Percentiles rank a stretch among this genome's conserved stretches.
Conservation (phyloP, 768 basidiomycete species). For the Pleurotus citrinopileatus region DNA sequence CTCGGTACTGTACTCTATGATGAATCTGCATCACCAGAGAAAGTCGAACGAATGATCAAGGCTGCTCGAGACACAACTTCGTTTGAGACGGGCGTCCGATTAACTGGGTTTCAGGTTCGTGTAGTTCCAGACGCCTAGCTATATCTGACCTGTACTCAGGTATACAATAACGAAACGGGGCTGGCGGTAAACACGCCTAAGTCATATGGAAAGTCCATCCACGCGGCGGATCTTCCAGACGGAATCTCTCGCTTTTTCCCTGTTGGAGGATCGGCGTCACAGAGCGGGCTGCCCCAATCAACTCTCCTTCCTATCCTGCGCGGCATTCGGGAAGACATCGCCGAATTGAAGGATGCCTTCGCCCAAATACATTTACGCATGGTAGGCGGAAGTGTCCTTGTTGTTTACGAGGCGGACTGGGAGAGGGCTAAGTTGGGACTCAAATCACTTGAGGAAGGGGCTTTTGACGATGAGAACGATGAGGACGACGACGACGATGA, state of each 20-base stretch:
- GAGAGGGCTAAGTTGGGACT: constrained; percentile 39
- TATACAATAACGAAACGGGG: constrained; percentile 60
- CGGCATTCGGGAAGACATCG: constrained; percentile 49
- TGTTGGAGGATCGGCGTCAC: constrained; percentile 22
- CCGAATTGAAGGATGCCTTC: constrained; percentile 48
- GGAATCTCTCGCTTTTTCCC: constrained; percentile 84
- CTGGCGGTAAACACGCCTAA: constrained; percentile 66
- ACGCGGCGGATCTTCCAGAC: constrained; percentile 62
- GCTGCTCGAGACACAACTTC: constrained; percentile 72
- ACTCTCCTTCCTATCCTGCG: constrained; percentile 57
- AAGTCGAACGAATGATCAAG: constrained; percentile 74
- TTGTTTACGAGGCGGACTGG: constrained; percentile 68
- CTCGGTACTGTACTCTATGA: constrained; percentile 90
- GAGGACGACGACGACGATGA: constrained; percentile 35
- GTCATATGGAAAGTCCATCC: constrained; percentile 76
- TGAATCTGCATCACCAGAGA: constrained; percentile 61
- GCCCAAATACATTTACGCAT: constrained; percentile 67
- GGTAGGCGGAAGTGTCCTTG: constrained; percentile 76
- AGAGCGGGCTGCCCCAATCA: constrained; percentile 52
- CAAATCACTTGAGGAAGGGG: constrained; percentile 28
- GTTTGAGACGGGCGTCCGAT: constrained; percentile 67
- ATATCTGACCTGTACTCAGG: constrained; percentile 37
- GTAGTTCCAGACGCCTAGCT: constrained; percentile 2
- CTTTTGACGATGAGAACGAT: constrained; percentile 32
- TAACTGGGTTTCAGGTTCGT: constrained; percentile 89